Evolutionary conservation across 495 filamentous ascomycete species (phyloP), one percentile per base, ranked within the genome.

Genomic region (Lentithecium fluviatile): DNA sequence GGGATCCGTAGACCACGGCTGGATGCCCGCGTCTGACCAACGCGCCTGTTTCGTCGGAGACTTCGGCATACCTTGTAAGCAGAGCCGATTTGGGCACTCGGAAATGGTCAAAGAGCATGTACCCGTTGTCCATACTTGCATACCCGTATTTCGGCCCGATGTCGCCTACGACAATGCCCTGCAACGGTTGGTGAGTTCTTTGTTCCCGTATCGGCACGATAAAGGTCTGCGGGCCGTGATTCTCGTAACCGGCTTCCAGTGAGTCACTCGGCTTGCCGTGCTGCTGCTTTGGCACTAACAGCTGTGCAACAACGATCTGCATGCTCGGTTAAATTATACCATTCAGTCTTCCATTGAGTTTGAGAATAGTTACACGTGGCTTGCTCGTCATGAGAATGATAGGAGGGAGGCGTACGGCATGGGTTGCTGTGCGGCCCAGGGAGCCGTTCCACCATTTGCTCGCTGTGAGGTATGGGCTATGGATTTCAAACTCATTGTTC

Each of bases 381-480:
- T 3, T 32, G 29, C n/a, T n/a, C n/a, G 26, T 0, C 47, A 1
- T 3, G 11, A 32, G 2, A 38, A 37, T 10, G 0, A 48, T 8
- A 49, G 40, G 13, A 17, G 17, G 40, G 37, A 45, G 12, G 19
- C 38, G 19, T 40, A 56, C 56, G 7, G 77, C 71, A 62, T 78
- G 74, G 62, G 68, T 79, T 1, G 78, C 77, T 17, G 75, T 75
- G 0, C 76, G 67, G 1, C n/a, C n/a, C n/a, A n/a, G n/a, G n/a
- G n/a, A n/a, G 5, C 78, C 78, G 64, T 80, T 79, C 78, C 78
- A 80, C 76, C 77, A 80, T 42, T 81, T 81, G 48, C 74, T 77
- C 2, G 78, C 74, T 2, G 77, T 80, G 10, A 81, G 56, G 5
- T 73, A 73, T 36, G 78, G 78, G 38, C 76, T 79, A 56, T 80